Evolutionary conservation across 1,284 basidiomycete species (phyloP).

Genomic region (Veloporphyrellus conicus): DNA sequence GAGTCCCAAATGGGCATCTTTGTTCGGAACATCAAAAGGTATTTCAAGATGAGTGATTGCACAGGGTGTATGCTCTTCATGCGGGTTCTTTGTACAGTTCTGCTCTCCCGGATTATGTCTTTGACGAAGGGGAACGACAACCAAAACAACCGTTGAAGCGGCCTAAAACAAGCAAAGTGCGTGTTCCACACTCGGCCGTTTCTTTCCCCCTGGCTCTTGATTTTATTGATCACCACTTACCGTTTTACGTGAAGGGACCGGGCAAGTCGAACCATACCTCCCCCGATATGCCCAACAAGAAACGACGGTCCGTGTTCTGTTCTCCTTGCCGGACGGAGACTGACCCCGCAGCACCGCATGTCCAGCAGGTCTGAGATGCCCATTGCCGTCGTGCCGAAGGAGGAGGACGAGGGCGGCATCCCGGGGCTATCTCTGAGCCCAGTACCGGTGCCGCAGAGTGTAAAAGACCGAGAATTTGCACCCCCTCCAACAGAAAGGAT

Average conservation of each 20-base stretch:
- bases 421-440: constrained; percentile 35
- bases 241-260: constrained; percentile 43
- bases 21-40: constrained; percentile 93
- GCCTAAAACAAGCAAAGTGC: constrained; percentile 74
- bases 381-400: constrained; percentile 32
- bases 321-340: constrained; percentile 16
- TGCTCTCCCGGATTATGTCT: constrained; percentile 76
- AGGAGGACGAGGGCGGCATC: constrained; percentile 39
- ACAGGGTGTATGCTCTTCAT: constrained; percentile 12
- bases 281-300: constrained; percentile 72
- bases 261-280: constrained; percentile 62
- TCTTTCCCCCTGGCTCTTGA: constrained; percentile 10
- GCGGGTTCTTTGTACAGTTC: constrained; percentile 43
- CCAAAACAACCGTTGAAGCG: constrained; percentile 57
- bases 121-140: constrained; percentile 75
- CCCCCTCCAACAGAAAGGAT: constrained; percentile 43
- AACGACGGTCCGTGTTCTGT: constrained; percentile 47
- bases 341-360: constrained; percentile 25
- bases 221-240: constrained; percentile 20
- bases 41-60: constrained; percentile 27
- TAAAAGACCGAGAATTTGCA: constrained; percentile 37
- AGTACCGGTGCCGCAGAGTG: constrained; percentile 30
- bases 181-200: constrained; percentile 27
- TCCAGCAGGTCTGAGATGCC: constrained; percentile 40
- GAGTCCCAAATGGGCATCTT: constrained; percentile 92